Base-by-base conservation (phyloP, 805 yeast genomes). In the Saturnispora sanitii region DNA sequence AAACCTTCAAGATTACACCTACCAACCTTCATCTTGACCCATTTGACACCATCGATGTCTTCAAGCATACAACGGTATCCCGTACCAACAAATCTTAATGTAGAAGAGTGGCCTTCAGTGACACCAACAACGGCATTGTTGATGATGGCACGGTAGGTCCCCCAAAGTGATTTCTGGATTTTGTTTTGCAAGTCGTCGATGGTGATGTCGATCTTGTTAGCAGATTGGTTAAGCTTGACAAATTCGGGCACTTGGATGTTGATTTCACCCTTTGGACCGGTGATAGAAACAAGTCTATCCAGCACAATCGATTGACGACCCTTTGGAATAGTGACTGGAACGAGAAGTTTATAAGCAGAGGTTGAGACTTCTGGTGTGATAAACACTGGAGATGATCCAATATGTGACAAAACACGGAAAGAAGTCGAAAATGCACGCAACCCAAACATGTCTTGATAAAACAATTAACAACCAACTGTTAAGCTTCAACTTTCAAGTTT, bases 21-120 rank as follows among this genome's bases (percentile, higher is more conserved):
- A 26, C 98, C 98, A 19, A 88, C 81, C 57, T 92, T 87, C 60
- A 90, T 71, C 45, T 75, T 72, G 15, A 90, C 80, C 57, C 71
- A 69, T 43, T 74, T 68, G 27, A 62, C 65, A 15, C 75, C 77
- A 19, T 62, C 62, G 21, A 67, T 64, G 13, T 49, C 46, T 50
- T 84, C 94, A 16, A 90, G 57, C 45, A 75, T 70, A 2, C 94
- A 95, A 63, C 97, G 79, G 72, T 83, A 92, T 59, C 99, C 99
- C 11, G 97, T 90, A 49, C 99, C 99, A 15, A 86, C 94, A 50
- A 92, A 80, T 62, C 78, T 83, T 48, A 92, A 70, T 42, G 88
- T 82, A 20, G 92, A 77, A 46, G 86, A 62, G 58, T 92, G 97
- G 12, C 97, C 97, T 52, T 88, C 97, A 31, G 86, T 77, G 30